These are phyloP conservation scores for Alternaria sp. DNA, from an alignment of 2,329 filamentous ascomycete species.

Conservation along the genomic window DNA sequence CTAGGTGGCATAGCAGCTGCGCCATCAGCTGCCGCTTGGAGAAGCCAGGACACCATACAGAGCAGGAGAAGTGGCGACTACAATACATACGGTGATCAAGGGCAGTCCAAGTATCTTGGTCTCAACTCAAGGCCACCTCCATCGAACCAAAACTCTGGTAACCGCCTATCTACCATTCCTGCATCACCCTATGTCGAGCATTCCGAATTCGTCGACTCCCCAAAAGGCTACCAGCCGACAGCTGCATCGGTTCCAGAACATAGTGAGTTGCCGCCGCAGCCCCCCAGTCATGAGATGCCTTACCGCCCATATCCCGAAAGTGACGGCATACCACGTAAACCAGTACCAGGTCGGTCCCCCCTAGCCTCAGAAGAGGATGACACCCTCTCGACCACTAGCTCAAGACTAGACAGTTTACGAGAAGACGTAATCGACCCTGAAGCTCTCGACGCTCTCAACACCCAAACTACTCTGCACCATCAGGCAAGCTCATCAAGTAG, in stretches of 20 bases:
- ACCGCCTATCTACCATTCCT: conserved; percentile 57
- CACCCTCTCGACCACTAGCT: conserved; percentile 51
- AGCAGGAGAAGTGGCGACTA: conserved; percentile 47
- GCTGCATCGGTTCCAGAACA: conserved; percentile 51
- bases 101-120: conserved; percentile 45
- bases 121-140: conserved; percentile 62
- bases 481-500: conserved; percentile 56
- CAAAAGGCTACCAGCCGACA: conserved; percentile 41
- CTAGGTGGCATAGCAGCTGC: conserved; percentile 49
- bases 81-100: conserved; percentile 33
- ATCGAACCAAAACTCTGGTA: conserved; percentile 59
- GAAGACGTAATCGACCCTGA: conserved; percentile 57
- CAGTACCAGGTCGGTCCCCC: conserved; percentile 55
- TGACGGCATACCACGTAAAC: conserved; percentile 49
- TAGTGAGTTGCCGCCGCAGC: conserved; percentile 37
- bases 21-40: conserved; percentile 54
- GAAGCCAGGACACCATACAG: conserved; percentile 42
- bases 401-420: conserved; percentile 56
- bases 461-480: conserved; percentile 38
- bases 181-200: conserved; percentile 56
- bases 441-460: conserved; percentile 53
- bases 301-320: conserved; percentile 39
- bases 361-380: conserved; percentile 48
- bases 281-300: conserved; percentile 35
- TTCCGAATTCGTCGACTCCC: conserved; percentile 48